A percentile compares a stretch with the other conserved stretches of the same genome.
Evolutionary conservation across 2,329 filamentous ascomycete genomes (phyloP).

Genomic region (Hirsutella minnesotensis): DNA sequence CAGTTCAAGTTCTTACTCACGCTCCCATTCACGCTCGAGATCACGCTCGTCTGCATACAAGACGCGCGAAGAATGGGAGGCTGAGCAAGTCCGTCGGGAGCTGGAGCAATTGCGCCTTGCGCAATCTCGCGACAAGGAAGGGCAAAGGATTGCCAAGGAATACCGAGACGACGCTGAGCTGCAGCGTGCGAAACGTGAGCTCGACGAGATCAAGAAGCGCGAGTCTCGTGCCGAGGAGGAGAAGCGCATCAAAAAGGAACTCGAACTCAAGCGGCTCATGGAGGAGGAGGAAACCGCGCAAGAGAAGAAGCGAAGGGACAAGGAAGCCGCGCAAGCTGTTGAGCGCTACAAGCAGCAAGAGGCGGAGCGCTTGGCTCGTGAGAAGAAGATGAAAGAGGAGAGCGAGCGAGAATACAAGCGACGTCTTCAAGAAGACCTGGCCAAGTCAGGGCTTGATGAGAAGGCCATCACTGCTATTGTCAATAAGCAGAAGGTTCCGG

Average conservation of each 20-base stretch:
- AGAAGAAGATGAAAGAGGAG: constrained; percentile 34
- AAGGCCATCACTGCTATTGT: constrained; percentile 47
- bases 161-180: constrained; percentile 37
- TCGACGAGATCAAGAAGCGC: constrained; percentile 32
- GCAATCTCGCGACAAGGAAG: constrained; percentile 24
- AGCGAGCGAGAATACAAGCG: constrained; percentile 42
- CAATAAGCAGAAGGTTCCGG: constrained; percentile 38
- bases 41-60: constrained; percentile 22
- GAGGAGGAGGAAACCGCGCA: constrained; percentile 30
- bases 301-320: constrained; percentile 31
- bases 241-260: constrained; percentile 37
- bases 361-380: constrained; percentile 32
- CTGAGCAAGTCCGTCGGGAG: constrained; percentile 26
- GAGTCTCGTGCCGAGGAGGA: constrained; percentile 37
- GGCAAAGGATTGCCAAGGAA: constrained; percentile 25
- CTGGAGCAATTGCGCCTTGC: constrained; percentile 33
- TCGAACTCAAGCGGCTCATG: constrained; percentile 36
- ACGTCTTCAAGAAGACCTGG: constrained; percentile 44
- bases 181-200: constrained; percentile 33
- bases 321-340: constrained; percentile 34
- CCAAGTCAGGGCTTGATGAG: constrained; percentile 46
- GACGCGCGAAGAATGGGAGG: constrained; percentile 31
- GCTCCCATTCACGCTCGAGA: constrained; percentile 13
- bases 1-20: constrained; percentile 11
- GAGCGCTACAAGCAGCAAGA: constrained; percentile 39